Conservation (phyloP, 139 green algal species). For the Tetradesmus lagerheimii region DNA sequence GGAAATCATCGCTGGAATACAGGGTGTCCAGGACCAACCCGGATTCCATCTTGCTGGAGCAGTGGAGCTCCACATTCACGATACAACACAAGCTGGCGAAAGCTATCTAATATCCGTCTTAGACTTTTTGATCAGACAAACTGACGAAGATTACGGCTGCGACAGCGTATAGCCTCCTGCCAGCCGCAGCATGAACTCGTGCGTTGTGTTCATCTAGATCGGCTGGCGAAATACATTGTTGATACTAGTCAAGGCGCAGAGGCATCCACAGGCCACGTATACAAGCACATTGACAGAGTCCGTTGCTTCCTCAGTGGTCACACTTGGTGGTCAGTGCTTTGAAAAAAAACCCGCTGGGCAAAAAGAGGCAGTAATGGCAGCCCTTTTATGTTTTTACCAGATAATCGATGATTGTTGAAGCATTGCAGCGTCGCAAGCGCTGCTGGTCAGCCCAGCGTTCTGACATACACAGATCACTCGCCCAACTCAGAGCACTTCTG, state of each 20-base stretch:
- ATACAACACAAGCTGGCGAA: background rate
- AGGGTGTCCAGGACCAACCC: background rate
- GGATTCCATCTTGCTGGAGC: background rate
- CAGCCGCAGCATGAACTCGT: background rate
- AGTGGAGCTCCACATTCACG: background rate
- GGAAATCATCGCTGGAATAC: background rate
- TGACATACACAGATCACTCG: too few relatives aligned
- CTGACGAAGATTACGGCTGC: background rate
- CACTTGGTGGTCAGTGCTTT: too few relatives aligned
- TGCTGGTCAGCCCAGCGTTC: too few relatives aligned
- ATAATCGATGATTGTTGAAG: too few relatives aligned
- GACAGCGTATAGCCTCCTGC: background rate
- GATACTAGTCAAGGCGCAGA: background rate
- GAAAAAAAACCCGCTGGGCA: too few relatives aligned
- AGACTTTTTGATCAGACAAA: background rate
- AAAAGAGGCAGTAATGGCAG: too few relatives aligned
- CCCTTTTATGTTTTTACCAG: too few relatives aligned
- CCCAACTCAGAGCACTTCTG: too few relatives aligned
- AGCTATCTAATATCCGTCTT: background rate
- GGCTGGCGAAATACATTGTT: background rate
- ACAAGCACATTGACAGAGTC: too few relatives aligned
- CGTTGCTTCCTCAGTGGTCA: too few relatives aligned
- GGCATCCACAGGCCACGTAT: too few relatives aligned
- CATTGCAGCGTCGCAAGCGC: too few relatives aligned
- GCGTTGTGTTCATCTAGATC: background rate